Evolutionary conservation across 768 basidiomycete species (phyloP).

Genomic region (Mycena kentingensis): DNA sequence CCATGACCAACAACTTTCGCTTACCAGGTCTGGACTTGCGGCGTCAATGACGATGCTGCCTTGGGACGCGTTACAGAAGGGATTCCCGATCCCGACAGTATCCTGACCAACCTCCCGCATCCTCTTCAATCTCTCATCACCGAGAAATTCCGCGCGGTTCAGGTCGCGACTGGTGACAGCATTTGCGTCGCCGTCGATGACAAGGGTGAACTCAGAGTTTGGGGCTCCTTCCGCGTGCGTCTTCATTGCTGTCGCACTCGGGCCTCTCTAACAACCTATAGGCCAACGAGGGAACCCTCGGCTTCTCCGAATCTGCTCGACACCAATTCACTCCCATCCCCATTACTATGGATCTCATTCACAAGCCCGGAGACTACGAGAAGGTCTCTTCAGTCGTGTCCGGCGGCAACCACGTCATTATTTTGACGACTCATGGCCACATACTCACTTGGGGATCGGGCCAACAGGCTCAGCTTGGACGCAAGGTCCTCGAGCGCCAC

Average conservation of each 20-base stretch:
- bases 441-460: conserved; percentile 91
- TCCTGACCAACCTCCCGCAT: conserved; percentile 59
- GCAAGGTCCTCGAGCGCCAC: conserved; percentile 84
- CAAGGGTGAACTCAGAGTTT: conserved; percentile 80
- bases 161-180: conserved; percentile 83
- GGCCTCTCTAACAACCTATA: conserved; percentile 28
- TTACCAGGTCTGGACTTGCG: conserved; percentile 82
- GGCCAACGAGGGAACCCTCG: conserved; percentile 82
- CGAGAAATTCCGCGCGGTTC: conserved; percentile 82
- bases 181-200: conserved; percentile 83
- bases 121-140: conserved; percentile 70
- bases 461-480: conserved; percentile 88
- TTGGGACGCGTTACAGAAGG: conserved; percentile 75
- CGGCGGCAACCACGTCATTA: conserved; percentile 88
- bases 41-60: conserved; percentile 87
- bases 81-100: conserved; percentile 59
- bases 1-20: conserved; percentile 11
- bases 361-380: conserved; percentile 66
- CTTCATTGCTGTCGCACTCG: conserved; percentile 3
- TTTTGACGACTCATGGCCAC: conserved; percentile 84
- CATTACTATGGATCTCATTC: conserved; percentile 54
- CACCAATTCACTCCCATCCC: conserved; percentile 68
- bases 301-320: conserved; percentile 69
- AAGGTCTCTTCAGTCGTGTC: conserved; percentile 75
- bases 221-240: conserved; percentile 87